phyloP scores from a whole-genome alignment of 2,329 filamentous ascomycete species.

The Fonsecaea nubica region DNA sequence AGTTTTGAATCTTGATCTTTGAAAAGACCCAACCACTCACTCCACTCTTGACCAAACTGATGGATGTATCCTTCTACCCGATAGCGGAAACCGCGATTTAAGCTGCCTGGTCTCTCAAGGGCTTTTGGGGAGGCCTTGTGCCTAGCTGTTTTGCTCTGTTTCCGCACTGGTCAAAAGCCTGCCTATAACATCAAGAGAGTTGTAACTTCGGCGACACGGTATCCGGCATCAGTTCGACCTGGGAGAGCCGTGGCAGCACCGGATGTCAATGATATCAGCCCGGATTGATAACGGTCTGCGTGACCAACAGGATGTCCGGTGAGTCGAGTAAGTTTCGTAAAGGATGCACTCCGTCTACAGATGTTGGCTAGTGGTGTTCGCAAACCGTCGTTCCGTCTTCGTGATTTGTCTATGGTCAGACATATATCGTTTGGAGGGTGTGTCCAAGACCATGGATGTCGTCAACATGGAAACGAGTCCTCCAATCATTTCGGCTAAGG shows the following conservation, averaged over 20 bases:
- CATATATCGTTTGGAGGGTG: conserved; percentile 10
- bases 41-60: background rate
- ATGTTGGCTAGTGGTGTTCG: background rate
- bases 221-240: background rate
- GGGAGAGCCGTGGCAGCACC: background rate
- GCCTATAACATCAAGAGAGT: background rate
- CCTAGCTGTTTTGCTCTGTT: background rate
- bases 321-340: background rate
- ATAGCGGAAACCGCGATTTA: too few species aligned
- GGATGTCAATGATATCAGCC: background rate
- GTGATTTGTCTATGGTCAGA: conserved; percentile 22
- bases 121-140: background rate
- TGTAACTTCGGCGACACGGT: background rate
- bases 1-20: background rate
- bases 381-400: conserved; percentile 8
- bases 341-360: background rate
- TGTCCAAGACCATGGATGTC: conserved; percentile 9
- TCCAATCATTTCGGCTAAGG: conserved; percentile 18
- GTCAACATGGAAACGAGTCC: conserved; percentile 15
- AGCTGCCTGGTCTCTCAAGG: too few species aligned
- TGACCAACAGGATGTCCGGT: background rate
- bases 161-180: background rate
- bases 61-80: too few species aligned
- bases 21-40: background rate
- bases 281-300: background rate